A percentile compares a stretch with the other conserved stretches of the same genome.
Conservation (phyloP, 2,329 filamentous ascomycete species). For the Xenoacremonium recifei region DNA sequence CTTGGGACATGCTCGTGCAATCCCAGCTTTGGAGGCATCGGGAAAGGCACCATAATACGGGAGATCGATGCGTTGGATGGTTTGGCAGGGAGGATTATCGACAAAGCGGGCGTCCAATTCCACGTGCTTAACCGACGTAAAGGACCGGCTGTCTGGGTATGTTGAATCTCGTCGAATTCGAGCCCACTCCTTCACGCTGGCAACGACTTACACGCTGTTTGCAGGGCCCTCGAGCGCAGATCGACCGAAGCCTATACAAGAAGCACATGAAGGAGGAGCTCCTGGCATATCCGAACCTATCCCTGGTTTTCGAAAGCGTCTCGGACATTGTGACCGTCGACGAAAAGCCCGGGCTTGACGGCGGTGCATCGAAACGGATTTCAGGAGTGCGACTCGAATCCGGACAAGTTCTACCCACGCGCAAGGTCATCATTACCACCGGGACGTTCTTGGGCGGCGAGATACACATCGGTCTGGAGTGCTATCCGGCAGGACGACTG, state of each 20-base stretch:
- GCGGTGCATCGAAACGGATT: slow-evolving; percentile 65
- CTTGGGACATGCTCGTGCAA: slow-evolving; percentile 96
- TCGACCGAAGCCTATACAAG: slow-evolving; percentile 87
- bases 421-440: slow-evolving; percentile 88
- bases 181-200: slow-evolving; percentile 2
- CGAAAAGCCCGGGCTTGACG: slow-evolving; percentile 30
- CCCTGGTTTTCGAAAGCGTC: slow-evolving; percentile 80
- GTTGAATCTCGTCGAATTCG: too few relatives aligned
- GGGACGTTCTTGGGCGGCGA: slow-evolving; percentile 94
- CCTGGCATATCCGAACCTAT: slow-evolving; percentile 71
- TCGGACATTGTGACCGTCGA: slow-evolving; percentile 78
- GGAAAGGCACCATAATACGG: slow-evolving; percentile 92
- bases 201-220: neutral
- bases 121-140: slow-evolving; percentile 84
- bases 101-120: slow-evolving; percentile 95
- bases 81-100: slow-evolving; percentile 81
- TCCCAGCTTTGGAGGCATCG: slow-evolving; percentile 96
- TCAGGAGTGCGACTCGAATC: slow-evolving; percentile 84
- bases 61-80: slow-evolving; percentile 96
- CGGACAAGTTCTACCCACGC: slow-evolving; percentile 77
- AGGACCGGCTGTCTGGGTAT: slow-evolving; percentile 87
- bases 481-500: slow-evolving; percentile 84
- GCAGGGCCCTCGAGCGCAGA: slow-evolving; percentile 86
- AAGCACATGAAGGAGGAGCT: slow-evolving; percentile 89
- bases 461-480: slow-evolving; percentile 89